Evolutionary conservation across 306 rosid species (phyloP).

Genomic region (Rosa persica): DNA sequence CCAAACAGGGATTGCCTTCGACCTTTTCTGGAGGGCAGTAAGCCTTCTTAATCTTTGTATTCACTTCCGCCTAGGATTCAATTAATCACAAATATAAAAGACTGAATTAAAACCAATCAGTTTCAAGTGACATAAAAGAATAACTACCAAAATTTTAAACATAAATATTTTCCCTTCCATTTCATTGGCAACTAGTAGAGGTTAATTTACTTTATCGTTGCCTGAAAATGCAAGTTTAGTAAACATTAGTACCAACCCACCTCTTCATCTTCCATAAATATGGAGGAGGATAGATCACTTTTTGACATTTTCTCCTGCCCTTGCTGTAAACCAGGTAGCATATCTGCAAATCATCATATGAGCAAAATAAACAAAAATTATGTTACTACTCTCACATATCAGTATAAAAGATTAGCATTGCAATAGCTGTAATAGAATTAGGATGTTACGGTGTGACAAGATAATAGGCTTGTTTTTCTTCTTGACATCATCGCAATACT

Average conservation of each 20-base stretch:
- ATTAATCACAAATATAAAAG: constrained; percentile 8
- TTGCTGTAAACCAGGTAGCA: constrained; percentile 69
- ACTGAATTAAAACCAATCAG: neutral
- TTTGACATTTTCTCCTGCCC: constrained; percentile 93
- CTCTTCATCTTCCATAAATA: constrained; percentile 94
- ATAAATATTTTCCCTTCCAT: neutral
- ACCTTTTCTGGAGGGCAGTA: constrained; percentile 73
- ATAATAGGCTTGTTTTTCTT: constrained; percentile 86
- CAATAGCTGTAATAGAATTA: neutral
- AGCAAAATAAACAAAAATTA: constrained; percentile 2
- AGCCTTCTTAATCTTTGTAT: constrained; percentile 73
- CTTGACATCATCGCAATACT: constrained; percentile 78
- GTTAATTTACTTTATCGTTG: constrained; percentile 15
- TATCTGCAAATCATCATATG: constrained; percentile 46
- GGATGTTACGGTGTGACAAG: constrained; percentile 69
- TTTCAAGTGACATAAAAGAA: neutral
- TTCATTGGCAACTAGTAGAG: neutral
- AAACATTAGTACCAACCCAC: constrained; percentile 10
- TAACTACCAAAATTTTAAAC: neutral
- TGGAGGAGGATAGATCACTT: constrained; percentile 71
- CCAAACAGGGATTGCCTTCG: constrained; percentile 81
- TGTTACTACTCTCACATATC: neutral
- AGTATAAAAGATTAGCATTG: constrained; percentile 6
- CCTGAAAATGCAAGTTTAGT: too few relatives aligned
- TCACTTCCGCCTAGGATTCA: constrained; percentile 69